Conservation (phyloP, 306 rosid species). For the Sesbania bispinosa region DNA sequence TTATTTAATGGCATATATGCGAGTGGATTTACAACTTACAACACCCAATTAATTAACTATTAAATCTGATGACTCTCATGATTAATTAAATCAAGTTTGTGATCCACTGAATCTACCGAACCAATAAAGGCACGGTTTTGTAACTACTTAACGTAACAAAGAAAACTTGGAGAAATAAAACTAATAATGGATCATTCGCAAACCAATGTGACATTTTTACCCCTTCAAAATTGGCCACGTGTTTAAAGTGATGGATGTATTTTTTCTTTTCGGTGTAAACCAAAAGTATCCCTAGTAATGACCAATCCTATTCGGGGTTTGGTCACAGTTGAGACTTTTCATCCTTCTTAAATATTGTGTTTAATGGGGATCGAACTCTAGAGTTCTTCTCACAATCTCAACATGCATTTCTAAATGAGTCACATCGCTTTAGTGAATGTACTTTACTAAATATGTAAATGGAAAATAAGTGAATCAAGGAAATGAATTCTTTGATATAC, state of each 20-base stretch:
- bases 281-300: no score
- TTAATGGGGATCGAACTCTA: no score
- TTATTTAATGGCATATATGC: background rate
- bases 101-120: background rate
- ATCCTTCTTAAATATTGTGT: no score
- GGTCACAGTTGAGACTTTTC: no score
- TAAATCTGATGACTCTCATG: background rate
- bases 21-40: slow-evolving; percentile 1
- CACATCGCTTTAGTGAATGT: no score
- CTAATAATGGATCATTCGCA: background rate
- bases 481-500: no score
- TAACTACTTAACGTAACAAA: background rate
- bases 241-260: background rate
- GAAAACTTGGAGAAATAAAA: background rate
- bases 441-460: no score
- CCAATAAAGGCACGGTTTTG: background rate
- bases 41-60: background rate
- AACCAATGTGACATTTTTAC: background rate
- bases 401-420: no score
- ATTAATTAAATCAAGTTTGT: slow-evolving; percentile 10
- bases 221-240: background rate
- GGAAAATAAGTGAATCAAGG: no score
- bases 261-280: no score
- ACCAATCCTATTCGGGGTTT: no score
- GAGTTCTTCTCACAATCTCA: no score